A percentile compares a stretch with the other conserved stretches of the same genome.
phyloP scores from a whole-genome alignment of 345 rosid species.

The Populus alba region DNA sequence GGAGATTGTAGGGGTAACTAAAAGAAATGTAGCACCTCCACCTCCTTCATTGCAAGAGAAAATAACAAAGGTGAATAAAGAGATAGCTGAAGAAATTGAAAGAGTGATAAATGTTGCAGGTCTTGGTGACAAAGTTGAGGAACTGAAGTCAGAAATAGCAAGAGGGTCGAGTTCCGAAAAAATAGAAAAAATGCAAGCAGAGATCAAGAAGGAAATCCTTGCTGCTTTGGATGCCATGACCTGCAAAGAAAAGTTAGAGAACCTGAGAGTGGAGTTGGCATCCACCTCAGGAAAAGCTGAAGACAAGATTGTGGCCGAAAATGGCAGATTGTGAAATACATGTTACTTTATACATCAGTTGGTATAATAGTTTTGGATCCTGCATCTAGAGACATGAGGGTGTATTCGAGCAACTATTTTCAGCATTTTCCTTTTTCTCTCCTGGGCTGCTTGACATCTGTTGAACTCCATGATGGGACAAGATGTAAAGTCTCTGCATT shows the following conservation, averaged over 20 bases:
- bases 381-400: not conserved
- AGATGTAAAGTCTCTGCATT: not conserved
- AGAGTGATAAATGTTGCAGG: constrained; percentile 27
- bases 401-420: not conserved
- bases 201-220: constrained; percentile 29
- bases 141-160: constrained; percentile 31
- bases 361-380: not conserved
- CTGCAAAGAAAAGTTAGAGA: constrained; percentile 39
- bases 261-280: constrained; percentile 18
- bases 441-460: not conserved
- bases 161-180: constrained; percentile 26
- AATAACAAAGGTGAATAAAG: constrained; percentile 26
- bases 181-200: constrained; percentile 24
- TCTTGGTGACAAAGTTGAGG: constrained; percentile 28
- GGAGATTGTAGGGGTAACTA: constrained; percentile 31
- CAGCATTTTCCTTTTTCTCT: not conserved
- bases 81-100: constrained; percentile 30
- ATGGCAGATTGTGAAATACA: constrained; percentile 27
- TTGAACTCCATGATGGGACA: not conserved
- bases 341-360: not conserved
- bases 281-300: constrained; percentile 14
- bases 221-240: constrained; percentile 26
- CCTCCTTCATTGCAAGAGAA: constrained; percentile 26
- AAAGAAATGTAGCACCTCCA: constrained; percentile 22
- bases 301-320: constrained; percentile 27